A percentile compares a stretch with the other conserved stretches of the same genome.
phyloP scores from a whole-genome alignment of 805 yeast species.

The Tetrapisispora namnaoensis region DNA sequence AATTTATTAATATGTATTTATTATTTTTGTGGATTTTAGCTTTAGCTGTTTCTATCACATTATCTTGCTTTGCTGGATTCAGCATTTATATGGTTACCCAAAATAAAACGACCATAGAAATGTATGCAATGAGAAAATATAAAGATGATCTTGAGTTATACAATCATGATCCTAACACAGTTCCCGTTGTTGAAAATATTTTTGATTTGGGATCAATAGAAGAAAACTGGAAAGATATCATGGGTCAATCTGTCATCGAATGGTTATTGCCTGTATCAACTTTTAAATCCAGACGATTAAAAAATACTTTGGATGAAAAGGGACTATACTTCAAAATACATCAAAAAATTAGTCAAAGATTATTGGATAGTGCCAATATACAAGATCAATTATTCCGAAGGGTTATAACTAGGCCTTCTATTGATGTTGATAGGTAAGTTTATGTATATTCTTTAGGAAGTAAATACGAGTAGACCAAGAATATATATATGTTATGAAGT shows the following conservation, averaged over 20 bases:
- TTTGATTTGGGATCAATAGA: conserved; percentile 57
- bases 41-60: conserved; percentile 44
- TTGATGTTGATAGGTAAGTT: conserved; percentile 7
- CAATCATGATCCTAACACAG: conserved; percentile 33
- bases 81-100: conserved; percentile 46
- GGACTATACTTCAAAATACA: conserved; percentile 42
- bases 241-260: conserved; percentile 58
- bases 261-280: conserved; percentile 62
- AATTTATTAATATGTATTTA: conserved; percentile 45
- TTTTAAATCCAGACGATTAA: conserved; percentile 14
- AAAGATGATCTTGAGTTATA: conserved; percentile 32
- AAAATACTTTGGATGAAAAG: conserved; percentile 26
- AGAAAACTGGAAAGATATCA: conserved; percentile 55
- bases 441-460: not conserved
- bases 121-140: conserved; percentile 45
- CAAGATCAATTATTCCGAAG: conserved; percentile 26
- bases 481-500: no score
- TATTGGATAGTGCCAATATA: conserved; percentile 28
- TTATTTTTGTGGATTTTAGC: conserved; percentile 51
- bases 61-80: conserved; percentile 47
- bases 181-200: conserved; percentile 44
- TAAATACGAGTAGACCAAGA: not conserved
- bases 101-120: conserved; percentile 78
- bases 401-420: conserved; percentile 25
- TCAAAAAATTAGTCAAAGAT: conserved; percentile 32